These are phyloP conservation scores for Termitomyces sp. DNA, from an alignment of 768 basidiomycete genomes.

Conservation along the genomic window DNA sequence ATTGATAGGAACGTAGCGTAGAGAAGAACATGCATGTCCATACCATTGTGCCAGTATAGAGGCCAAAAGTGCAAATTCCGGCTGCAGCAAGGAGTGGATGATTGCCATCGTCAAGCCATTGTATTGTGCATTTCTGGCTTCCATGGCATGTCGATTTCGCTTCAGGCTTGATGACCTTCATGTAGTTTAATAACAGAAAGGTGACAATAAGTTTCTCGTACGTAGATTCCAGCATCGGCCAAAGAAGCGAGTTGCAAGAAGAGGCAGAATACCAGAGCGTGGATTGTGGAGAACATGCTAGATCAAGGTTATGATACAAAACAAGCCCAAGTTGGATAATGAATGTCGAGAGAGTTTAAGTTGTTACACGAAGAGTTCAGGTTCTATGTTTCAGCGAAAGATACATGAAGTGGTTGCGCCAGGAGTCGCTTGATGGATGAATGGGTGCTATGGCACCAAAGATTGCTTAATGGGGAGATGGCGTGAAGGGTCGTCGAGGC, in stretches of 20 bases:
- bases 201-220: constrained; percentile 17
- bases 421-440: neutral
- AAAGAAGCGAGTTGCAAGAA: constrained; percentile 19
- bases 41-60: constrained; percentile 56
- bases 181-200: neutral
- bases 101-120: constrained; percentile 62
- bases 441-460: neutral
- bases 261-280: constrained; percentile 16
- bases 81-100: constrained; percentile 42
- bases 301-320: neutral
- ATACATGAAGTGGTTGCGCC: constrained; percentile 1
- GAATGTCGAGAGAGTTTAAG: neutral
- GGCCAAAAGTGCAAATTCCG: constrained; percentile 46
- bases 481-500: neutral
- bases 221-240: constrained; percentile 35
- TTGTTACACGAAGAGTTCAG: neutral
- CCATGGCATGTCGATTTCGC: constrained; percentile 41
- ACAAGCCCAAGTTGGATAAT: neutral
- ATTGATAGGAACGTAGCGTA: neutral
- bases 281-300: constrained; percentile 11
- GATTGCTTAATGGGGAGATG: constrained; percentile 1
- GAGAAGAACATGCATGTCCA: constrained; percentile 12
- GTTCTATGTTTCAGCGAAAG: neutral
- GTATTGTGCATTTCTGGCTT: constrained; percentile 45
- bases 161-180: constrained; percentile 43